Base-by-base conservation (phyloP, 179 eudicot species). In the Spinacia oleracea region DNA sequence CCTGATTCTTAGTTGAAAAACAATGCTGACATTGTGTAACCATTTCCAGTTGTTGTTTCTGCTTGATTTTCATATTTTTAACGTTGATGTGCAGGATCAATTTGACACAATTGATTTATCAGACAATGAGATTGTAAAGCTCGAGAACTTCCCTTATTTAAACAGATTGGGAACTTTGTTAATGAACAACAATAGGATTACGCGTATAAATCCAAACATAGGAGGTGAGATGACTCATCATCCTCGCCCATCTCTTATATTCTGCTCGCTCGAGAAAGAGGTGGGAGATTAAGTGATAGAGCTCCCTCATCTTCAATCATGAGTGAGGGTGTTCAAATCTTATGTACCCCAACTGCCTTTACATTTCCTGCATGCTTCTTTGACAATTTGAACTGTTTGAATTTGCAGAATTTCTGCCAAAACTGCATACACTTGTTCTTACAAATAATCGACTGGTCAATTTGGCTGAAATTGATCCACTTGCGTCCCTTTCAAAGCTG, bases 91-190 rank as follows among this genome's bases (percentile, higher is more conserved):
- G 74, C 89, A 95, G 99, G 99, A 96, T 89, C 99, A 96, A 88
- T 96, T 96, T 77, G 99, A 96, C 81, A 86, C 93, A 34, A 87
- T 96, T 82, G 99, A 96, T 86, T 83, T 96, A 84, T 87, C 99
- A 5, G 99, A 96, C 81, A 96, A 96, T 88, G 99, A 96, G 87
- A 96, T 93, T 77, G 99, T 96, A 42, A 96, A 96, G 81, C 97
- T 96, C 48, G 99, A 96, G 74, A 93, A 93, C 83, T 96, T 96
- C 62, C 98, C 99, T 20, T 73, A 84, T 81, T 81, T 96, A 48
- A 89, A 82, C 83, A 88, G 99, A 34, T 91, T 96, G 20, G 97
- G 97, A 14, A 96, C 98, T 59, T 76, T 96, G 88, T 63, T 96
- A 60, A 75, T 96, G 69, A 96, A 96, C 91, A 96, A 90, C 84